Evolutionary conservation across 2,329 filamentous ascomycete genomes (phyloP).

Genomic region (Dothideomycetidae sp.): DNA sequence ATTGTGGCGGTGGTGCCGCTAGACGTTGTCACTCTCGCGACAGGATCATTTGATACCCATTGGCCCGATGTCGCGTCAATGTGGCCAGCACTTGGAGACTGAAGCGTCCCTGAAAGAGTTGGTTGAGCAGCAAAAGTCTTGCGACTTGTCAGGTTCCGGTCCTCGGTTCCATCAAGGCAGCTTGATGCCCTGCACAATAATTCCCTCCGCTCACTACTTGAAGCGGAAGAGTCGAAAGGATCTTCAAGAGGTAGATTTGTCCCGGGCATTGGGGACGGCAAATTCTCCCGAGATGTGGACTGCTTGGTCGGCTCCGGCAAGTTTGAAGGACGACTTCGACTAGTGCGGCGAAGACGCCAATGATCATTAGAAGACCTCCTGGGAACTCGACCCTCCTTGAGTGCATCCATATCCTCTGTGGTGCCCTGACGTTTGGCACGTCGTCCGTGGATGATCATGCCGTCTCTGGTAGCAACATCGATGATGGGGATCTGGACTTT

Average conservation of each 20-base stretch:
- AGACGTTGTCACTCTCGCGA: background rate
- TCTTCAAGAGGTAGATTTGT: conserved; percentile 10
- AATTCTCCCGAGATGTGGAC: background rate
- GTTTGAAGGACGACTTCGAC: conserved; percentile 2
- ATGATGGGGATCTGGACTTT: background rate
- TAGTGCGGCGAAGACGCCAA: conserved; percentile 1
- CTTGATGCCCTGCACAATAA: background rate
- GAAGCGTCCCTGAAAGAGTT: background rate
- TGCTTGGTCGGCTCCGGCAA: background rate
- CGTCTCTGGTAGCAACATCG: conserved; percentile 1
- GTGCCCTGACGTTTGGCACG: conserved; percentile 5
- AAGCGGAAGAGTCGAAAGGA: conserved; percentile 2
- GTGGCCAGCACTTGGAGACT: background rate
- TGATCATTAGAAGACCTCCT: conserved; percentile 6
- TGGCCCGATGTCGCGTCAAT: background rate
- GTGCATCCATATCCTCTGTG: conserved; percentile 4
- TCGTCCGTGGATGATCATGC: conserved; percentile 5
- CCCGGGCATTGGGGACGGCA: conserved; percentile 10
- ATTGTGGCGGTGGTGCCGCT: background rate
- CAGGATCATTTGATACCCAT: background rate
- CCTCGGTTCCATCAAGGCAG: background rate
- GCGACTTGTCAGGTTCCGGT: no score
- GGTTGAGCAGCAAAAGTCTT: no score
- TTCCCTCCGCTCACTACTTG: background rate
- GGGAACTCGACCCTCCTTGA: conserved; percentile 5